A percentile compares a stretch with the other conserved stretches of the same genome.
These are phyloP conservation scores for Malassezia sympodialis DNA, from an alignment of 1,284 basidiomycete genomes.

Conservation along the genomic window DNA sequence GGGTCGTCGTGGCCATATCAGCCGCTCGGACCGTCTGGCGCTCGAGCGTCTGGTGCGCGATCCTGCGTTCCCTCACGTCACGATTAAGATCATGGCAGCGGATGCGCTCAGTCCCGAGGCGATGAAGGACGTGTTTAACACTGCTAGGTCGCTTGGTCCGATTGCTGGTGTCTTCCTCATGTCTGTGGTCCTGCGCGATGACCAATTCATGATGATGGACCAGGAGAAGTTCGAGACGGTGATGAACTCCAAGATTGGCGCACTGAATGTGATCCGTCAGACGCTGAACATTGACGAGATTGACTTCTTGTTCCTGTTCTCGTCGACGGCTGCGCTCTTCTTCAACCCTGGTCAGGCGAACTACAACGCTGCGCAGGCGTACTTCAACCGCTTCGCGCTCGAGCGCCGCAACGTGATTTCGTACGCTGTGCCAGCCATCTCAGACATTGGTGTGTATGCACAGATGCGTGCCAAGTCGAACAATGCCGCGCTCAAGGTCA, in stretches of 20 bases:
- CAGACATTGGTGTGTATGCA: constrained; percentile 20
- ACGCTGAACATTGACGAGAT: constrained; percentile 12
- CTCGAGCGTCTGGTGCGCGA: constrained; percentile 19
- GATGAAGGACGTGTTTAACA: constrained; percentile 17
- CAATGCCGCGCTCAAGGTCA: constrained; percentile 19
- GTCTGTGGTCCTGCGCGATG: constrained; percentile 19
- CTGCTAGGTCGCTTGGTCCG: constrained; percentile 10
- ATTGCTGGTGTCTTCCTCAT: constrained; percentile 19
- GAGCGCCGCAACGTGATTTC: constrained; percentile 17
- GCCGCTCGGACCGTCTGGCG: constrained; percentile 17
- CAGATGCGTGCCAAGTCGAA: constrained; percentile 12
- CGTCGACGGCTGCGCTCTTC: constrained; percentile 19
- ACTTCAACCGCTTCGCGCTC: constrained; percentile 20
- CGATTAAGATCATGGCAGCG: constrained; percentile 18
- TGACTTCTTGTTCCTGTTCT: constrained; percentile 21
- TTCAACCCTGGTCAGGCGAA: constrained; percentile 21
- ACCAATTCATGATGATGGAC: constrained; percentile 18
- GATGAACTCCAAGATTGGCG: constrained; percentile 17
- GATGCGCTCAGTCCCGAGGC: constrained; percentile 15
- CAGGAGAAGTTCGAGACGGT: constrained; percentile 20
- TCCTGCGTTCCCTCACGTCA: constrained; percentile 16
- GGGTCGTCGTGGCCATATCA: constrained; percentile 18
- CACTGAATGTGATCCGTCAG: constrained; percentile 14
- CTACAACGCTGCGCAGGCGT: constrained; percentile 20
- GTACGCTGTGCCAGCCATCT: constrained; percentile 20